A percentile compares a stretch with the other conserved stretches of the same genome.
These are phyloP conservation scores for Rhizodiscina lignyota DNA, from an alignment of 495 filamentous ascomycete genomes.

Conservation along the genomic window DNA sequence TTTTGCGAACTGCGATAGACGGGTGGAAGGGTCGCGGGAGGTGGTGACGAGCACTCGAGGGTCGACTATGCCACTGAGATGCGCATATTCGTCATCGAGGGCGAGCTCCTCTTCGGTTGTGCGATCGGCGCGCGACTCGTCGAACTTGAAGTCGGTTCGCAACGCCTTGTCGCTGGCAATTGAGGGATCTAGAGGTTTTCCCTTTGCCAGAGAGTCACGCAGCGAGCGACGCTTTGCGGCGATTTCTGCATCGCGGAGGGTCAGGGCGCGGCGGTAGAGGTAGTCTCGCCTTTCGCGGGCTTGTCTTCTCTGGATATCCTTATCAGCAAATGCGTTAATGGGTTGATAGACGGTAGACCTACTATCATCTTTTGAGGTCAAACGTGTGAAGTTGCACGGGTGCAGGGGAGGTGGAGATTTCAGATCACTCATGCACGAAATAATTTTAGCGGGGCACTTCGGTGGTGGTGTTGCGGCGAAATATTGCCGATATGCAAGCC, in stretches of 20 bases:
- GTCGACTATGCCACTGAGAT: slow-evolving; percentile 70
- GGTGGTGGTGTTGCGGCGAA: too few species aligned
- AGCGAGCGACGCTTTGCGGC: slow-evolving; percentile 78
- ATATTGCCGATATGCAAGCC: too few species aligned
- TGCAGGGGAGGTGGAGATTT: too few species aligned
- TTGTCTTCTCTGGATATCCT: slow-evolving; percentile 43
- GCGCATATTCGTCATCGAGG: slow-evolving; percentile 90
- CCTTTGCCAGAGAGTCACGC: slow-evolving; percentile 65
- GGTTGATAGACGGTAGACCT: too few species aligned
- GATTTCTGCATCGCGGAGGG: slow-evolving; percentile 82
- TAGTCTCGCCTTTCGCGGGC: slow-evolving; percentile 82
- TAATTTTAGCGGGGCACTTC: too few species aligned
- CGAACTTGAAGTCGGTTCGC: slow-evolving; percentile 82
- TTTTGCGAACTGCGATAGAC: slow-evolving; percentile 81
- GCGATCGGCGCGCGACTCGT: slow-evolving; percentile 54
- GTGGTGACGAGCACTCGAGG: slow-evolving; percentile 87
- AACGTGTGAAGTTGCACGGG: background rate
- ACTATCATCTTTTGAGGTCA: slow-evolving; percentile 2
- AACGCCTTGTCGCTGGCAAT: slow-evolving; percentile 81
- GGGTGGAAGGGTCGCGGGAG: slow-evolving; percentile 68
- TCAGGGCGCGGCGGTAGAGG: slow-evolving; percentile 66
- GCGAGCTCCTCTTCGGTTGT: slow-evolving; percentile 49
- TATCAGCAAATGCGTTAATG: too few species aligned
- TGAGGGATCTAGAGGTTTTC: slow-evolving; percentile 68
- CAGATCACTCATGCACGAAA: too few species aligned